phyloP scores from a whole-genome alignment of 2,329 filamentous ascomycete species.

The Calonectria leucothoes region DNA sequence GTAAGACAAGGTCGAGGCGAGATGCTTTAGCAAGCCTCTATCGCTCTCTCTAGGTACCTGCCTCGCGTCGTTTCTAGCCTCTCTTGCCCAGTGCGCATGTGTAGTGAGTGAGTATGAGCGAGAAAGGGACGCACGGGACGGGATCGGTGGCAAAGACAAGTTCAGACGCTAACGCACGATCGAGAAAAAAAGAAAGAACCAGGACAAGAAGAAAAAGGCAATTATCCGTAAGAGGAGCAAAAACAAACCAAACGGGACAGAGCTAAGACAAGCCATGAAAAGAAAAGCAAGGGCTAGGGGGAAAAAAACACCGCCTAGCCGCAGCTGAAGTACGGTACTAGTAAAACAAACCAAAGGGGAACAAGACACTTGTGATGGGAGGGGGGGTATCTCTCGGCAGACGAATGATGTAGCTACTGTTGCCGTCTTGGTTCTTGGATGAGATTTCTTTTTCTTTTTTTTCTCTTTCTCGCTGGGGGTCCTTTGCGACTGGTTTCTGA shows the following conservation, averaged over 20 bases:
- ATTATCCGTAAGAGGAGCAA: background rate
- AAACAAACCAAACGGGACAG: background rate
- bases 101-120: background rate
- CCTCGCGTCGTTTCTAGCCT: background rate
- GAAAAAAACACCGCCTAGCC: background rate
- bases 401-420: background rate
- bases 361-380: background rate
- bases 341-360: slow-evolving; percentile 7
- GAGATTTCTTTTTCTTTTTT: background rate
- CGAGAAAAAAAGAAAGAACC: background rate
- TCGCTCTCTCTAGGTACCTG: too few species aligned
- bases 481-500: background rate
- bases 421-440: background rate
- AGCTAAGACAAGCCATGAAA: slow-evolving; percentile 1
- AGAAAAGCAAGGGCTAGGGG: background rate
- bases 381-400: background rate
- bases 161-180: slow-evolving; percentile 3
- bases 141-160: slow-evolving; percentile 8
- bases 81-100: background rate
- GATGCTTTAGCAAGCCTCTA: background rate
- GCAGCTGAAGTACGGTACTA: background rate
- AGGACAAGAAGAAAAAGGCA: background rate
- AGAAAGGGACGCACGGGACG: background rate
- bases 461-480: too few species aligned
- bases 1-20: background rate